Percentiles rank a stretch among this genome's conserved stretches.
phyloP scores from a whole-genome alignment of 164 flowering plant species.

The Magnolia changhungtana region DNA sequence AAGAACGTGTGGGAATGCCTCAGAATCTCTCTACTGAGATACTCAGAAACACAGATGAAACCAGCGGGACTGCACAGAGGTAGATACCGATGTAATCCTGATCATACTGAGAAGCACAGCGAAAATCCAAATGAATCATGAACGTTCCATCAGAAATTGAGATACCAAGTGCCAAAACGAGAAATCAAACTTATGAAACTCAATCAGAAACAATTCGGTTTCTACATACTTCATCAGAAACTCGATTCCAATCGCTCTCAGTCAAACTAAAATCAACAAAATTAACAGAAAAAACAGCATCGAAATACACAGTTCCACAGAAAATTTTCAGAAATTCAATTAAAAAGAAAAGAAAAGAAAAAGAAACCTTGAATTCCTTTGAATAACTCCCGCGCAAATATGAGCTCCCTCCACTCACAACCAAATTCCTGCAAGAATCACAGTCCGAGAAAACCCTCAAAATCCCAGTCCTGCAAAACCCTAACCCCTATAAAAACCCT shows the following conservation, averaged over 20 bases:
- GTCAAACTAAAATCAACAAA: background rate
- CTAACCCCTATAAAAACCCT: background rate
- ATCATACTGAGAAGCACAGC: too few species aligned
- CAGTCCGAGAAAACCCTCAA: background rate
- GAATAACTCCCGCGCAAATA: background rate
- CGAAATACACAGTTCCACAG: background rate
- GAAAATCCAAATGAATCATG: background rate
- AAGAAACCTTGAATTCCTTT: background rate
- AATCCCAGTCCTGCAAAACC: background rate
- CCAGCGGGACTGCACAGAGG: too few species aligned
- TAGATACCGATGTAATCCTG: too few species aligned
- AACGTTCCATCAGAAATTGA: background rate
- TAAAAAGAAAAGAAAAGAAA: background rate
- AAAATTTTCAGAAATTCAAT: background rate
- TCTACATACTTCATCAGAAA: background rate
- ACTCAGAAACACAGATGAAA: too few species aligned
- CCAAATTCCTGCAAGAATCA: background rate
- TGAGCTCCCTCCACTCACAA: background rate
- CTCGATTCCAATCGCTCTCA: background rate
- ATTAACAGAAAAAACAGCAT: background rate
- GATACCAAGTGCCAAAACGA: background rate
- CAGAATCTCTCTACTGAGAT: too few species aligned
- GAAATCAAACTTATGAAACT: background rate
- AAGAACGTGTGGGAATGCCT: too few species aligned
- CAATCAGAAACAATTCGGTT: background rate